These are phyloP conservation scores for Populus nigra DNA, from an alignment of 345 rosid species.

Conservation along the genomic window DNA sequence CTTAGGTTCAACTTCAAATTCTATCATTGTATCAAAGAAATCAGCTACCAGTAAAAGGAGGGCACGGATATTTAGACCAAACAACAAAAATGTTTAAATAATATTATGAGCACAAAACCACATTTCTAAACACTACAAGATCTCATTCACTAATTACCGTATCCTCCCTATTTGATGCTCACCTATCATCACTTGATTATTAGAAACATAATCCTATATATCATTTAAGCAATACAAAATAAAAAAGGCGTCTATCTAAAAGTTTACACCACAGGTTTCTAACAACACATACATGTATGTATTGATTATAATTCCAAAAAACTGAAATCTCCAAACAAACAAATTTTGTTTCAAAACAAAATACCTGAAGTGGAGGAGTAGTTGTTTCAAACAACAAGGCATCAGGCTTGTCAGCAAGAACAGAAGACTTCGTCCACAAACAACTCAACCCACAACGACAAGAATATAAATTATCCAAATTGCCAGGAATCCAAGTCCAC, in stretches of 20 bases:
- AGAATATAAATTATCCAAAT: constrained; percentile 79
- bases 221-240: background rate
- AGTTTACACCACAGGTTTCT: background rate
- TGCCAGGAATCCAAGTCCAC: constrained; percentile 98
- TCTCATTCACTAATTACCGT: background rate
- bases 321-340: background rate
- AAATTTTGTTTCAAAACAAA: background rate
- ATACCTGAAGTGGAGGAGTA: constrained; percentile 73
- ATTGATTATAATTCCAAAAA: background rate
- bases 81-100: background rate
- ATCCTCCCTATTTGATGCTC: background rate
- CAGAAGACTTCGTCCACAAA: constrained; percentile 91
- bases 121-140: background rate
- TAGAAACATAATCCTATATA: background rate
- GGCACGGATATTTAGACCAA: background rate
- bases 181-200: background rate
- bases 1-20: no score
- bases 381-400: constrained; percentile 78
- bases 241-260: background rate
- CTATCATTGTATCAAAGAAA: background rate
- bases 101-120: background rate
- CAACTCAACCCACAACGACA: constrained; percentile 88
- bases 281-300: background rate
- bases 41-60: background rate
- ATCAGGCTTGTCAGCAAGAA: constrained; percentile 84